These are phyloP conservation scores for Scleroderma citrinum DNA, from an alignment of 768 basidiomycete species.

Conservation along the genomic window DNA sequence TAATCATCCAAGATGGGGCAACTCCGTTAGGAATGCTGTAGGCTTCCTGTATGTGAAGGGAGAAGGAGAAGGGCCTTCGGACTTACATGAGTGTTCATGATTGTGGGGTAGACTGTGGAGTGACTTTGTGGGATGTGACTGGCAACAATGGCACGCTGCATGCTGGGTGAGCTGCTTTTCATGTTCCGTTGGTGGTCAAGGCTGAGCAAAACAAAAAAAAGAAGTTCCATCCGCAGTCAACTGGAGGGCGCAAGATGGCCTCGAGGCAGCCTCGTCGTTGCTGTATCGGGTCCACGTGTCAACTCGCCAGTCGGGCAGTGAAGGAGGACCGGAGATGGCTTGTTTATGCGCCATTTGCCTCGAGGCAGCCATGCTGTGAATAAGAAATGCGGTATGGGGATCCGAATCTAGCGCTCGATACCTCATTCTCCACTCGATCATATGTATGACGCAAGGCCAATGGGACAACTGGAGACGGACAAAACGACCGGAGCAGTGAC, in stretches of 20 bases:
- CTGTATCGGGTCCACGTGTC: not conserved
- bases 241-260: not conserved
- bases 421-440: not conserved
- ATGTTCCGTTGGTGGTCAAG: conserved; percentile 1
- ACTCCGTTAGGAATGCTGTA: too few relatives aligned
- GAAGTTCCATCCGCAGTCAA: not conserved
- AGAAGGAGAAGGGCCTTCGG: too few relatives aligned
- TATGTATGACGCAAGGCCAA: not conserved
- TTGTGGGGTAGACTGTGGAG: too few relatives aligned
- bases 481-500: not conserved
- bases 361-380: not conserved
- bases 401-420: not conserved
- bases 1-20: too few relatives aligned
- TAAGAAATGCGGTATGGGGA: not conserved
- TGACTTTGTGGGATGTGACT: too few relatives aligned
- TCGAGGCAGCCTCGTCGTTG: conserved; percentile 1
- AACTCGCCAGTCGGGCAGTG: not conserved
- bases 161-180: conserved; percentile 10
- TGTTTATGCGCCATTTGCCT: not conserved
- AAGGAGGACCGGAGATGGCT: not conserved
- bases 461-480: not conserved
- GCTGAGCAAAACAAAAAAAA: not conserved
- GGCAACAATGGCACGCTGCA: not conserved
- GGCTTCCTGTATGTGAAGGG: too few relatives aligned
- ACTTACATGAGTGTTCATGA: too few relatives aligned